Evolutionary conservation across 306 rosid genomes (phyloP).

Genomic region (Quercus robur): DNA sequence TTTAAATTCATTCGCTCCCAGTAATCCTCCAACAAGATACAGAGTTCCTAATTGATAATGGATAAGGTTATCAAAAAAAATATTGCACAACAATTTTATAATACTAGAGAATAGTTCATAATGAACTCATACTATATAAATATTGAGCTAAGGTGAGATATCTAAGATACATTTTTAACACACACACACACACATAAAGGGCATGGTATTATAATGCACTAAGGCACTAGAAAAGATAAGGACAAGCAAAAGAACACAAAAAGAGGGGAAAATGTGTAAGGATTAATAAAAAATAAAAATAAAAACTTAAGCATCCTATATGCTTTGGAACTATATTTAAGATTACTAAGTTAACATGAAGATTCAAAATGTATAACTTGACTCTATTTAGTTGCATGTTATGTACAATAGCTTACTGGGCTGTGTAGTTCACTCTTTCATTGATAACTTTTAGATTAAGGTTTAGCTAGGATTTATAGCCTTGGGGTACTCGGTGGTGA

Average conservation of each 20-base stretch:
- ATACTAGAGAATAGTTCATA: not conserved
- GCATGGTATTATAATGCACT: not conserved
- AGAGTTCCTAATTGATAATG: slow-evolving; percentile 63
- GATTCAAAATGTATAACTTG: no score
- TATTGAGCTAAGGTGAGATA: not conserved
- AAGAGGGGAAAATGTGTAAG: not conserved
- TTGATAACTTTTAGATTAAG: no score
- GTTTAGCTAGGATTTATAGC: no score
- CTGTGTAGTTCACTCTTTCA: no score
- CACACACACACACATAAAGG: no score
- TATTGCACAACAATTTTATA: not conserved
- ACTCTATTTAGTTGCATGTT: no score
- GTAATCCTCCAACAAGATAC: slow-evolving; percentile 92
- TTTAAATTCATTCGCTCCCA: slow-evolving; percentile 94
- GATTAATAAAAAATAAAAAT: no score
- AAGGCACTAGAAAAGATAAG: not conserved
- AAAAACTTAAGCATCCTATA: no score
- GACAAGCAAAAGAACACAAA: not conserved
- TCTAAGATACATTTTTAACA: not conserved
- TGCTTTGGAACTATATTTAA: no score
- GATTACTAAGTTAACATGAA: no score
- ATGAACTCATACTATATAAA: not conserved
- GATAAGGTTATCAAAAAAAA: slow-evolving; percentile 2
- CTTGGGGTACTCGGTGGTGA: no score
- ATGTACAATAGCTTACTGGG: no score